A percentile compares a stretch with the other conserved stretches of the same genome.
These are phyloP conservation scores for Nemophila menziesii DNA, from an alignment of 257 asterid species.

Conservation along the genomic window DNA sequence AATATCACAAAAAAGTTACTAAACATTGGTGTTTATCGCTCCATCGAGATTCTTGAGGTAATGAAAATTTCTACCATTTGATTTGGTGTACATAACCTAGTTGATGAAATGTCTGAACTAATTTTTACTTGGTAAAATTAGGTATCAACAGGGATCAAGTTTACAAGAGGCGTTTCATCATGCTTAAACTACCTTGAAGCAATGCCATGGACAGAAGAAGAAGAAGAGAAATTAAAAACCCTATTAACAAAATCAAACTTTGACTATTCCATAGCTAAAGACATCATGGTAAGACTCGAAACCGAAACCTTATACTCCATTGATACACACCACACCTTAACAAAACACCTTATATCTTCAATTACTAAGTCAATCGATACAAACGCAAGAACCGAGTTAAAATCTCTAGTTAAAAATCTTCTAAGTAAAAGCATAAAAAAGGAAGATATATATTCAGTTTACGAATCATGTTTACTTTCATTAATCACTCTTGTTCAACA, in stretches of 20 bases:
- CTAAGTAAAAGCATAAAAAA: constrained; percentile 55
- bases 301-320: constrained; percentile 19
- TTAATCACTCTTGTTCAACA: constrained; percentile 54
- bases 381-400: constrained; percentile 67
- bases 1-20: constrained; percentile 46
- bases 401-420: constrained; percentile 68
- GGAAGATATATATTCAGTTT: constrained; percentile 44
- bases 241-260: constrained; percentile 34
- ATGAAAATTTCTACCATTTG: too few species aligned
- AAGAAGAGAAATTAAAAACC: constrained; percentile 75
- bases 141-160: constrained; percentile 74
- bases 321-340: constrained; percentile 38
- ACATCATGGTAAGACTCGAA: constrained; percentile 53
- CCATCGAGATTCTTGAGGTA: constrained; percentile 83
- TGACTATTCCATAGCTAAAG: constrained; percentile 34
- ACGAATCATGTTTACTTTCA: constrained; percentile 47
- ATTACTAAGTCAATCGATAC: constrained; percentile 43
- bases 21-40: constrained; percentile 61
- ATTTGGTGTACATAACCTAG: background rate
- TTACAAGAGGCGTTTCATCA: constrained; percentile 47
- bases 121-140: constrained; percentile 11
- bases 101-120: background rate
- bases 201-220: constrained; percentile 94
- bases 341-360: constrained; percentile 63
- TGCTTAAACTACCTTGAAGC: constrained; percentile 80